phyloP scores from a whole-genome alignment of 352 stramenopile genomes.

The Globisporangium orthogonon region DNA sequence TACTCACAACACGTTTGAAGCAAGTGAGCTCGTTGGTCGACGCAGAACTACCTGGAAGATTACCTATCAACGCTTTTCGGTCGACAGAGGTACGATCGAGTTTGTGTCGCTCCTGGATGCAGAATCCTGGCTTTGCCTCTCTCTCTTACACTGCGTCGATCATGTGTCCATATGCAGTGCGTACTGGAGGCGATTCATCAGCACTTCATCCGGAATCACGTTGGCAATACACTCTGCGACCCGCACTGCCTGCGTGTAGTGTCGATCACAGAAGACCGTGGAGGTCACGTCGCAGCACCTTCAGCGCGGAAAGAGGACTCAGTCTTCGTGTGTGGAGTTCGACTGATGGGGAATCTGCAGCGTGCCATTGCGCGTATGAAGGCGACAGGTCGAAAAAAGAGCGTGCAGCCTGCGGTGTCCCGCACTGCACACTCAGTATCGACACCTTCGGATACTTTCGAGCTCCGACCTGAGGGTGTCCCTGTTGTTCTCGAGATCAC shows the following conservation, averaged over 20 bases:
- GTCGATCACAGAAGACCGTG: constrained; percentile 32
- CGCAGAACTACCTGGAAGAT: constrained; percentile 16
- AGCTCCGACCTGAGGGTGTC: constrained; percentile 17
- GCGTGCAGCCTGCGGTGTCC: not conserved
- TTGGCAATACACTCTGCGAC: constrained; percentile 26
- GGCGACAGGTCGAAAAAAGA: constrained; percentile 2
- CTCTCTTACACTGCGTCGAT: not conserved
- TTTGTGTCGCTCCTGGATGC: not conserved
- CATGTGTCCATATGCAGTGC: constrained; percentile 15
- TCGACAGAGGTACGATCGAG: constrained; percentile 19
- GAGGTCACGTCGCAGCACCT: not conserved
- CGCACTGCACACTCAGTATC: not conserved
- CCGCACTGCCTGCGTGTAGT: constrained; percentile 30
- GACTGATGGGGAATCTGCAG: constrained; percentile 26
- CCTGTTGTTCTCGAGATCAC: constrained; percentile 27
- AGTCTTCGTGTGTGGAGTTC: constrained; percentile 23
- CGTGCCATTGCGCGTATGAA: constrained; percentile 15
- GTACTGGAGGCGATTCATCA: constrained; percentile 48
- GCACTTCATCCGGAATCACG: constrained; percentile 44
- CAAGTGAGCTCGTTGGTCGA: constrained; percentile 20
- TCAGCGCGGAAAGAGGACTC: constrained; percentile 10
- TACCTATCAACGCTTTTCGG: constrained; percentile 39
- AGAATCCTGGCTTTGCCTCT: not conserved
- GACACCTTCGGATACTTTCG: not conserved
- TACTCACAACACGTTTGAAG: constrained; percentile 27